These are phyloP conservation scores for Bimuria novae-zelandiae DNA, from an alignment of 2,329 filamentous ascomycete species.

Conservation along the genomic window DNA sequence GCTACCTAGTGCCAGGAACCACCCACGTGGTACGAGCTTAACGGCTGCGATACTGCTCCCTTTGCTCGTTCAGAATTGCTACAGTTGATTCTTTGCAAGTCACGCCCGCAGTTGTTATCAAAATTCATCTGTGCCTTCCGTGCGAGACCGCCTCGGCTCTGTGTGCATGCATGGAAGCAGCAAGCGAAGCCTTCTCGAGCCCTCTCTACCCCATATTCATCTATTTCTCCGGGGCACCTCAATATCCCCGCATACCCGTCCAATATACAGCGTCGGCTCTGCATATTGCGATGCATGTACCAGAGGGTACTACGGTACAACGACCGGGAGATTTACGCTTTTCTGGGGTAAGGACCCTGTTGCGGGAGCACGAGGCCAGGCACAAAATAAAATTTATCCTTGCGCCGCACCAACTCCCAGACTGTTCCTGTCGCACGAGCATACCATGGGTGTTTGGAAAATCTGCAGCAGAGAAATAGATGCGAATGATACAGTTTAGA, in stretches of 20 bases:
- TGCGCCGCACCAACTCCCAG: conserved; percentile 25
- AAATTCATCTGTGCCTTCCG: conserved; percentile 4
- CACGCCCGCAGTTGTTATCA: conserved; percentile 11
- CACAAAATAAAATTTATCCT: conserved; percentile 18
- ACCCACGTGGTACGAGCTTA: conserved; percentile 1
- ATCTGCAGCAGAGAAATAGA: not conserved
- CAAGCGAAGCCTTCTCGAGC: conserved; percentile 37
- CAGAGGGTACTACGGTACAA: conserved; percentile 27
- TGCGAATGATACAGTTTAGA: not conserved
- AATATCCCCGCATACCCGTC: conserved; percentile 37
- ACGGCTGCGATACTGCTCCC: not conserved
- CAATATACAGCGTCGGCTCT: conserved; percentile 32
- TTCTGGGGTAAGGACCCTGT: conserved; percentile 37
- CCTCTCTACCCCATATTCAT: conserved; percentile 41
- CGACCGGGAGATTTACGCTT: conserved; percentile 40
- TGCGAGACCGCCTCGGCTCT: not conserved
- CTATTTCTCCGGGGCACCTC: conserved; percentile 31
- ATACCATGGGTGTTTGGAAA: conserved; percentile 7
- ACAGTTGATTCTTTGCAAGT: conserved; percentile 3
- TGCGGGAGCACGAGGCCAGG: conserved; percentile 27
- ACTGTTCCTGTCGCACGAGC: conserved; percentile 28
- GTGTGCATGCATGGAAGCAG: conserved; percentile 13
- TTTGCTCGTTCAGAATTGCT: not conserved
- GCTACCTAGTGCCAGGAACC: too few species aligned
- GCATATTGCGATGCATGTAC: conserved; percentile 20